Evolutionary conservation across 2,329 filamentous ascomycete genomes (phyloP).

Genomic region (Botrytis cinerea): DNA sequence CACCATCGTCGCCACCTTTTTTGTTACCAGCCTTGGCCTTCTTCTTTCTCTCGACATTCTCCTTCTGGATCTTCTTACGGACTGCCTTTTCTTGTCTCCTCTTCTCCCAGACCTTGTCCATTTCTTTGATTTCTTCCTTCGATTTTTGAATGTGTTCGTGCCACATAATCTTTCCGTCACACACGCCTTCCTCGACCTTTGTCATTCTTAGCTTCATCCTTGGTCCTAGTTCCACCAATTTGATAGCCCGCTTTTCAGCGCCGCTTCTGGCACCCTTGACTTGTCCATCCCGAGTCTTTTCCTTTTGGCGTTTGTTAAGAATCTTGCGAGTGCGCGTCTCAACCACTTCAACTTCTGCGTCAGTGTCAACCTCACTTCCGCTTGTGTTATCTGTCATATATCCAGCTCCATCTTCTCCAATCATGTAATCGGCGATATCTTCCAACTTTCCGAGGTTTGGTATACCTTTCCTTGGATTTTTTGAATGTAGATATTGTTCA

Average conservation of each 20-base stretch:
- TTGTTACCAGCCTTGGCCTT: conserved; percentile 53
- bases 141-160: conserved; percentile 92
- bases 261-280: conserved; percentile 44
- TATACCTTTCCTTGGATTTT: conserved; percentile 63
- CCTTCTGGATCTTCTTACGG: conserved; percentile 78
- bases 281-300: conserved; percentile 46
- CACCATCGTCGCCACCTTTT: conserved; percentile 53
- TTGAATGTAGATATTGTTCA: conserved; percentile 65
- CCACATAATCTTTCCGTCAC: conserved; percentile 91
- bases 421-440: conserved; percentile 92
- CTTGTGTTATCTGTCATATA: conserved; percentile 86
- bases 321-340: conserved; percentile 66
- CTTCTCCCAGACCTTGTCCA: conserved; percentile 83
- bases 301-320: conserved; percentile 49
- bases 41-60: conserved; percentile 86
- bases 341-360: conserved; percentile 88
- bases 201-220: conserved; percentile 85
- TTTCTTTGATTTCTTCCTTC: conserved; percentile 70
- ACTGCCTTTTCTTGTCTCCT: conserved; percentile 78
- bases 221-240: conserved; percentile 88
- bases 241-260: conserved; percentile 79
- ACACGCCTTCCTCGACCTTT: conserved; percentile 95
- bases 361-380: conserved; percentile 89
- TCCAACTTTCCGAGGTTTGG: conserved; percentile 89
- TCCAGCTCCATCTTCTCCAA: conserved; percentile 75